phyloP scores from a whole-genome alignment of 306 rosid species.

The Quercus robur region DNA sequence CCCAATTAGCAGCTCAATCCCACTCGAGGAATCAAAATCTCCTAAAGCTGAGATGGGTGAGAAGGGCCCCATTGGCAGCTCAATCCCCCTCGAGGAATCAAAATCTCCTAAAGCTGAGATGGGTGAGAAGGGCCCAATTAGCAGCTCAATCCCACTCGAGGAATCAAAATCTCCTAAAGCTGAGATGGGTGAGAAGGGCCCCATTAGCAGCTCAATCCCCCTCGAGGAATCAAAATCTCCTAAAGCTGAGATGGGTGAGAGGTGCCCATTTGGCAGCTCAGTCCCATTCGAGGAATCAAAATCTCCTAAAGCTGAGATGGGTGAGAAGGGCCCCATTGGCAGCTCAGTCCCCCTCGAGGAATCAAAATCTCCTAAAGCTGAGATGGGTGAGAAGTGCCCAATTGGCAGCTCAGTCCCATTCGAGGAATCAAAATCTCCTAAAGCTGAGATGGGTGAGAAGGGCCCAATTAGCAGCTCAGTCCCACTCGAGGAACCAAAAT shows the following conservation, averaged over 20 bases:
- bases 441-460: slow-evolving; percentile 7
- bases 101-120: neutral
- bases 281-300: neutral
- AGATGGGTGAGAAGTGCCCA: slow-evolving; percentile 6
- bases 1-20: slow-evolving; percentile 6
- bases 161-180: slow-evolving; percentile 7
- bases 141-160: neutral
- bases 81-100: neutral
- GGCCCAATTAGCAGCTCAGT: slow-evolving; percentile 12
- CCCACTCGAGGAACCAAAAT: slow-evolving; percentile 3
- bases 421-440: slow-evolving; percentile 10
- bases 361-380: slow-evolving; percentile 8
- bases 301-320: slow-evolving; percentile 5
- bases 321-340: slow-evolving; percentile 11
- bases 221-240: slow-evolving; percentile 8
- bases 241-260: slow-evolving; percentile 10
- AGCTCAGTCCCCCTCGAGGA: slow-evolving; percentile 8
- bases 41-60: neutral
- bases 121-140: neutral
- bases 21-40: neutral
- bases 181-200: neutral
- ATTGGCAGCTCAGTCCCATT: neutral
- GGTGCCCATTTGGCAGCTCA: slow-evolving; percentile 6
- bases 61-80: slow-evolving; percentile 13
- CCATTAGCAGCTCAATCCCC: neutral